Base-by-base conservation (phyloP, 345 rosid species). In the Litchi chinensis region DNA sequence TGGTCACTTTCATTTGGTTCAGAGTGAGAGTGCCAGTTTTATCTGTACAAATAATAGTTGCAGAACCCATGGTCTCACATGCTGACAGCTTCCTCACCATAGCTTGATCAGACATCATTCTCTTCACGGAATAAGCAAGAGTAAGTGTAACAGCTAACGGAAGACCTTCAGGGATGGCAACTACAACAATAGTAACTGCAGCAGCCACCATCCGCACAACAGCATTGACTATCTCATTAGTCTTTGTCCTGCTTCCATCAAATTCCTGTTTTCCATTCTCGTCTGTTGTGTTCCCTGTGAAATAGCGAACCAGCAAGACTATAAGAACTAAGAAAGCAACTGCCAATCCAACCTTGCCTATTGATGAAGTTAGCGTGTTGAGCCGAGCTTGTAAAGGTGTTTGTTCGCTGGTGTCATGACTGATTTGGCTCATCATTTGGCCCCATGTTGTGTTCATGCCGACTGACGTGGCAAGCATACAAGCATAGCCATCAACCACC, bases 1-100 rank as follows among this genome's bases (percentile, higher is more conserved):
- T 70, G 2, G 81, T 81, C 59, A 86, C 88, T 13, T 18, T 73
- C 88, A 83, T 86, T 78, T 77, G 21, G 63, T 85, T 85, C 77
- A 83, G 21, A 0, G 91, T 86, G 10, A 86, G 82, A 15, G 86
- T 86, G 8, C 91, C 91, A 7, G 89, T 88, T 82, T 85, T 88
- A 57, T 88, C 85, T 0, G 84, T 88, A 66, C 88, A 86, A 19
- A 88, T 81, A 2, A 71, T 83, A 1, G 89, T 84, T 21, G 84
- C 89, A 3, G 87, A 85, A 8, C 84, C 88, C 85, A 88, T 88
- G 6, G 88, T 85, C 74, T 86, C 89, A 22, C 87, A 86, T 0
- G 89, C 87, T 0, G 89, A 74, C 18, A 86, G 79, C 70, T 83
- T 85, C 56, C 88, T 71, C 32, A 85, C 89, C 87, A 85, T 76